Evolutionary conservation across 2,329 filamentous ascomycete genomes (phyloP).

Genomic region (Sordariomycetes sp.): DNA sequence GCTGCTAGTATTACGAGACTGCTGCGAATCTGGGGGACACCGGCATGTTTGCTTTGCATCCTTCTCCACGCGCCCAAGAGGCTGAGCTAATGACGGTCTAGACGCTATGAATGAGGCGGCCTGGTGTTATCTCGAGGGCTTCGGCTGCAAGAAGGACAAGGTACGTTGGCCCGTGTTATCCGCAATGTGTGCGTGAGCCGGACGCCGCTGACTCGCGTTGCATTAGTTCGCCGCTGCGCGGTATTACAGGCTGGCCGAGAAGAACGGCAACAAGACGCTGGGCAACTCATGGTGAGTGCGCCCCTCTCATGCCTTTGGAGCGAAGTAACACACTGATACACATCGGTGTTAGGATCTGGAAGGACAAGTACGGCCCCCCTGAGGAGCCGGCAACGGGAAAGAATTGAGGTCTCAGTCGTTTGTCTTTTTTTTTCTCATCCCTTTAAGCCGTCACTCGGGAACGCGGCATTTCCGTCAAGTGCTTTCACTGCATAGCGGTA

Average conservation of each 20-base stretch:
- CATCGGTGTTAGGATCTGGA: constrained; percentile 68
- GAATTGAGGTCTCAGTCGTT: constrained; percentile 21
- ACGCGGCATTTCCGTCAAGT: background rate
- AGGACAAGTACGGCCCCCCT: constrained; percentile 72
- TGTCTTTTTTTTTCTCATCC: too few relatives aligned
- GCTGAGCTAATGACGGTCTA: constrained; percentile 16
- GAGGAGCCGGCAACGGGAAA: constrained; percentile 14
- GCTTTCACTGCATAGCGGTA: too few relatives aligned
- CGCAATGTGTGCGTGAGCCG: background rate
- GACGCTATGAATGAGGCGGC: constrained; percentile 96
- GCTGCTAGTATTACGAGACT: constrained; percentile 79
- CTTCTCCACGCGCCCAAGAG: too few relatives aligned
- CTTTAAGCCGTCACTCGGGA: background rate
- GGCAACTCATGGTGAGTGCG: constrained; percentile 84
- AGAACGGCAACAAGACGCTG: constrained; percentile 76
- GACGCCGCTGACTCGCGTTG: background rate
- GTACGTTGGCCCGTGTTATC: constrained; percentile 40
- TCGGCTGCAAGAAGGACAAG: constrained; percentile 97
- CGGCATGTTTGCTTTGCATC: constrained; percentile 33
- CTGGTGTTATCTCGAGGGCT: constrained; percentile 95
- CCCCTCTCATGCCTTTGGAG: constrained; percentile 5
- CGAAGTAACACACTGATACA: background rate
- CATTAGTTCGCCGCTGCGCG: constrained; percentile 64
- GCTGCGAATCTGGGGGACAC: constrained; percentile 92
- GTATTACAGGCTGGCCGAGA: constrained; percentile 85